Conservation (phyloP, 768 basidiomycete species). For the Kwoniella sp. region DNA sequence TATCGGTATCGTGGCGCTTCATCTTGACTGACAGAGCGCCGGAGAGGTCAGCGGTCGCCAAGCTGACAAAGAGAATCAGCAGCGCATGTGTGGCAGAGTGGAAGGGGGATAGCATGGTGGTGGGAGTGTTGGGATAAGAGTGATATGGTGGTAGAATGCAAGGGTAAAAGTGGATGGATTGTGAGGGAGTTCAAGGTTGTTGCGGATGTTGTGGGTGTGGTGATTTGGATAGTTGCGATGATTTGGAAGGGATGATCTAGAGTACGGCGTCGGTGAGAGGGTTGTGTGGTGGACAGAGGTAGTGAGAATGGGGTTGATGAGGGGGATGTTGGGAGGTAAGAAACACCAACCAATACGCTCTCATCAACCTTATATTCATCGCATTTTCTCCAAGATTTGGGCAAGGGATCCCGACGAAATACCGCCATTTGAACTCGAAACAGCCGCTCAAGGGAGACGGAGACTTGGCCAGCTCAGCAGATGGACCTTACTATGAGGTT, state of each 20-base stretch:
- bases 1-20: neutral
- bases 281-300: conserved; percentile 1
- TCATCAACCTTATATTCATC: neutral
- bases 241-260: too few species aligned
- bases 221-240: too few species aligned
- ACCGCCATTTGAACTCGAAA: neutral
- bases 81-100: neutral
- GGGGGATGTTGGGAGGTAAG: neutral
- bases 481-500: neutral
- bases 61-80: neutral
- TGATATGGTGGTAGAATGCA: too few species aligned
- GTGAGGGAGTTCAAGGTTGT: too few species aligned
- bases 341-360: neutral
- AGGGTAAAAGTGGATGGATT: too few species aligned
- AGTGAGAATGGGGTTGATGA: neutral
- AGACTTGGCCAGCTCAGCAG: neutral
- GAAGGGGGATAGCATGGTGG: neutral
- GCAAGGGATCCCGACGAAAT: too few species aligned
- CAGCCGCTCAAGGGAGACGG: neutral
- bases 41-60: neutral
- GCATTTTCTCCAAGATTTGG: too few species aligned
- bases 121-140: neutral
- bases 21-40: neutral
- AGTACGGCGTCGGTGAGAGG: neutral
- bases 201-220: neutral